Evolutionary conservation across 2,329 filamentous ascomycete species (phyloP).

Genomic region (Verticillium isaacii): DNA sequence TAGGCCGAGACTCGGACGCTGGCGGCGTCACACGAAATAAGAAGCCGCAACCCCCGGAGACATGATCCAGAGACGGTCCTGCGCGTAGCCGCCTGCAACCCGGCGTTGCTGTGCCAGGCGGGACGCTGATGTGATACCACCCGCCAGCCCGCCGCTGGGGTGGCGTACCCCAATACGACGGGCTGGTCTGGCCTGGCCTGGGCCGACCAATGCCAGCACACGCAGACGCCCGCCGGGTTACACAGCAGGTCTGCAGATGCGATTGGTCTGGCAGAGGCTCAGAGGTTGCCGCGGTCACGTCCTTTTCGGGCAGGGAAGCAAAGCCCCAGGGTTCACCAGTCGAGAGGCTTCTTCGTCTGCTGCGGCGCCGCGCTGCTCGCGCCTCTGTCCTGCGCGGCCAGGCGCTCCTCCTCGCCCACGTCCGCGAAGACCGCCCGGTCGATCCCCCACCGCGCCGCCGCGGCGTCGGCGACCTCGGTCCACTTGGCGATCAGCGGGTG

Average conservation of each 20-base stretch:
- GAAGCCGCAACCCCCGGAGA: not conserved
- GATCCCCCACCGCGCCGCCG: constrained; percentile 28
- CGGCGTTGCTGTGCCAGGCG: not conserved
- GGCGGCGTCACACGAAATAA: not conserved
- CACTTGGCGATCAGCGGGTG: constrained; percentile 66
- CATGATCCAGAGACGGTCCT: not conserved
- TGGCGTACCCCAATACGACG: not conserved
- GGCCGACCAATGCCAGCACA: not conserved
- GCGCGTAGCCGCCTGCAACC: not conserved
- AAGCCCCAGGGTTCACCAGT: constrained; percentile 26
- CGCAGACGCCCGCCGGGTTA: not conserved
- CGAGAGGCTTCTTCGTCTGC: constrained; percentile 25
- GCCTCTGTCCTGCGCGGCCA: constrained; percentile 19
- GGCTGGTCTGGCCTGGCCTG: not conserved
- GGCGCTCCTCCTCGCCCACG: constrained; percentile 25
- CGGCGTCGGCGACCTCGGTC: constrained; percentile 32
- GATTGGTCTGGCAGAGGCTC: not conserved
- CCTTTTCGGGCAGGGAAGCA: not conserved
- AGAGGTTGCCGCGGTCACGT: not conserved
- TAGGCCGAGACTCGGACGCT: not conserved
- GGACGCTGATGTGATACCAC: not conserved
- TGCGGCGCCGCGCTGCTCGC: constrained; percentile 14
- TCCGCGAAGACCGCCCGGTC: constrained; percentile 19
- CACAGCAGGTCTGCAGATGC: not conserved
- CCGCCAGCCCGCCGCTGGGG: not conserved